phyloP scores from a whole-genome alignment of 2,329 filamentous ascomycete species.

The Venturia effusa region DNA sequence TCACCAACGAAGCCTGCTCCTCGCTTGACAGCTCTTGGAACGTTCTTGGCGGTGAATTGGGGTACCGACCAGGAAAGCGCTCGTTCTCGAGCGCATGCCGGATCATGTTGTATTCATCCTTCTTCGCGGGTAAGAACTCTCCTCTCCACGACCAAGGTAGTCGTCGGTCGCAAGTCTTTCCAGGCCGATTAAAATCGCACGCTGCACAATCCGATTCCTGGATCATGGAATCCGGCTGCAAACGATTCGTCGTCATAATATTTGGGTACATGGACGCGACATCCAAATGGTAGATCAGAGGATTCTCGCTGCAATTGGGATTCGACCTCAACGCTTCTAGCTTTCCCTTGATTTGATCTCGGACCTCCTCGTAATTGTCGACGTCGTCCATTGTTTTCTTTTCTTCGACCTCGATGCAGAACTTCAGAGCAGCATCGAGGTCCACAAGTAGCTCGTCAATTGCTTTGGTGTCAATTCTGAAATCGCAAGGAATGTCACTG shows the following conservation, averaged over 20 bases:
- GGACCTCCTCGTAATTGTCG: conserved; percentile 50
- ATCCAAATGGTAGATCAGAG: conserved; percentile 94
- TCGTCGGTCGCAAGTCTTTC: conserved; percentile 91
- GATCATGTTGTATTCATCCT: conserved; percentile 99
- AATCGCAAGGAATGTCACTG: conserved; percentile 89
- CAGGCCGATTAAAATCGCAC: conserved; percentile 95
- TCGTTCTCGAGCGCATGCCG: conserved; percentile 84
- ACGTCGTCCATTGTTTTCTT: conserved; percentile 42
- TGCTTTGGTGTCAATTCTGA: conserved; percentile 76
- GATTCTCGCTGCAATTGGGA: conserved; percentile 73
- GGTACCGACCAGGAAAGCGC: conserved; percentile 69
- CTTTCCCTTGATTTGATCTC: conserved; percentile 63
- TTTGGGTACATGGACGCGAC: conserved; percentile 99
- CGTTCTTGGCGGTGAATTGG: conserved; percentile 57
- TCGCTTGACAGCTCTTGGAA: conserved; percentile 75
- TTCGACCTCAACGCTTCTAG: conserved; percentile 66
- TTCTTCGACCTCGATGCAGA: conserved; percentile 51
- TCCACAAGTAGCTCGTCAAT: conserved; percentile 82
- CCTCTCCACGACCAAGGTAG: conserved; percentile 98
- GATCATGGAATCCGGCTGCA: conserved; percentile 99
- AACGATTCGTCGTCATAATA: conserved; percentile 97
- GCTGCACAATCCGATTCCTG: conserved; percentile 91
- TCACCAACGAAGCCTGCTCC: conserved; percentile 69
- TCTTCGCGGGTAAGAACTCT: conserved; percentile 89
- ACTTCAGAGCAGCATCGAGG: conserved; percentile 78